A percentile compares a stretch with the other conserved stretches of the same genome.
Conservation (phyloP, 1,284 basidiomycete species). For the Boletellus deceptivus region DNA sequence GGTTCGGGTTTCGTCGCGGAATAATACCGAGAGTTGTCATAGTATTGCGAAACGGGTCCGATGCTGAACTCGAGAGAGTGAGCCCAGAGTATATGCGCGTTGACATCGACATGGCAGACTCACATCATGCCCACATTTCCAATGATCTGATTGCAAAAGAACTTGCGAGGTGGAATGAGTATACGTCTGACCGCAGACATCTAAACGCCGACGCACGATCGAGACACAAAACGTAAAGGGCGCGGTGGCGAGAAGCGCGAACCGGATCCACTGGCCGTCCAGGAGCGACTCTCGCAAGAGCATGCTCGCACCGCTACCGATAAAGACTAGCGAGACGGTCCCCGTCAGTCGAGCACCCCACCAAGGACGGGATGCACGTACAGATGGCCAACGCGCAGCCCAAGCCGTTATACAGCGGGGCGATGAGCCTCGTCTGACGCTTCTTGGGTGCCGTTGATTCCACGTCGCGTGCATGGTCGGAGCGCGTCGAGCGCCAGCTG, state of each 20-base stretch:
- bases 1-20: conserved; percentile 58
- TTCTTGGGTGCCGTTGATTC: conserved; percentile 46
- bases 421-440: conserved; percentile 60
- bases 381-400: conserved; percentile 67
- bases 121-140: conserved; percentile 60
- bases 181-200: neutral
- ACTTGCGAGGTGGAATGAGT: conserved; percentile 49
- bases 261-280: conserved; percentile 62
- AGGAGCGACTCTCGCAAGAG: conserved; percentile 66
- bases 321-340: conserved; percentile 47
- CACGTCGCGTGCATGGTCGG: conserved; percentile 35
- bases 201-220: conserved; percentile 47
- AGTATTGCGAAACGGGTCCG: conserved; percentile 73
- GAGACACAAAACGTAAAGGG: conserved; percentile 77
- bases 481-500: conserved; percentile 34
- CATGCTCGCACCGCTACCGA: conserved; percentile 52
- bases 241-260: conserved; percentile 59
- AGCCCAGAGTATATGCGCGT: neutral
- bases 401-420: conserved; percentile 75
- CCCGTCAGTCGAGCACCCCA: no score
- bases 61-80: conserved; percentile 39
- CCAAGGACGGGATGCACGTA: conserved; percentile 30
- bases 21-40: conserved; percentile 73
- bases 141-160: conserved; percentile 60
- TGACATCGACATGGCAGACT: conserved; percentile 2